Conservation (phyloP, 495 filamentous ascomycete species). For the Tetracladium setigerum region DNA sequence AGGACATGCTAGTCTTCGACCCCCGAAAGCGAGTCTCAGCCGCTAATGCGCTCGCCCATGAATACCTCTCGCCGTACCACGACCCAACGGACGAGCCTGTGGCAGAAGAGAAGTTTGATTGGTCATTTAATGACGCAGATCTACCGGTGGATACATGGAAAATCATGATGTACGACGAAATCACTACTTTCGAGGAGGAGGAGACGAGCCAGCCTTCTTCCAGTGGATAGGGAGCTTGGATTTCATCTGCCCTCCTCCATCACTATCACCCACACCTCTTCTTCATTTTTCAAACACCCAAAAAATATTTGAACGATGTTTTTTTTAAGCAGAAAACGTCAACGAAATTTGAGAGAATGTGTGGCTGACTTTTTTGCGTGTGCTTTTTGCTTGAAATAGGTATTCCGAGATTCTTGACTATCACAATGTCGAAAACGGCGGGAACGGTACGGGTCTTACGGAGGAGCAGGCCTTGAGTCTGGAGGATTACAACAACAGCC, state of each 20-base stretch:
- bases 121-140: slow-evolving; percentile 99
- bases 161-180: slow-evolving; percentile 88
- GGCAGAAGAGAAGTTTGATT: slow-evolving; percentile 97
- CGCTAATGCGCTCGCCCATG: slow-evolving; percentile 75
- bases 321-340: slow-evolving; percentile 1
- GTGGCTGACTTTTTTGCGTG: slow-evolving; percentile 26
- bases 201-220: too few species aligned
- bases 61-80: slow-evolving; percentile 93
- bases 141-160: slow-evolving; percentile 99
- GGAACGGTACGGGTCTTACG: slow-evolving; percentile 2
- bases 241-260: too few species aligned
- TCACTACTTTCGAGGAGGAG: slow-evolving; percentile 9
- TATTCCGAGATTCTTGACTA: slow-evolving; percentile 99
- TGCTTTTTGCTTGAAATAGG: slow-evolving; percentile 42
- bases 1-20: slow-evolving; percentile 96
- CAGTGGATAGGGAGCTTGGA: too few species aligned
- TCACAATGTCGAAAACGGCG: slow-evolving; percentile 76
- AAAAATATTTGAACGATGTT: not conserved
- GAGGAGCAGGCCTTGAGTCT: too few species aligned
- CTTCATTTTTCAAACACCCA: not conserved
- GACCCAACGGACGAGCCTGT: slow-evolving; percentile 94
- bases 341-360: slow-evolving; percentile 4
- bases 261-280: not conserved
- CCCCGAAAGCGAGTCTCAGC: slow-evolving; percentile 87
- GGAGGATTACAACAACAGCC: too few species aligned